phyloP scores from a whole-genome alignment of 2,329 filamentous ascomycete species.

The Trichoderma sp. region DNA sequence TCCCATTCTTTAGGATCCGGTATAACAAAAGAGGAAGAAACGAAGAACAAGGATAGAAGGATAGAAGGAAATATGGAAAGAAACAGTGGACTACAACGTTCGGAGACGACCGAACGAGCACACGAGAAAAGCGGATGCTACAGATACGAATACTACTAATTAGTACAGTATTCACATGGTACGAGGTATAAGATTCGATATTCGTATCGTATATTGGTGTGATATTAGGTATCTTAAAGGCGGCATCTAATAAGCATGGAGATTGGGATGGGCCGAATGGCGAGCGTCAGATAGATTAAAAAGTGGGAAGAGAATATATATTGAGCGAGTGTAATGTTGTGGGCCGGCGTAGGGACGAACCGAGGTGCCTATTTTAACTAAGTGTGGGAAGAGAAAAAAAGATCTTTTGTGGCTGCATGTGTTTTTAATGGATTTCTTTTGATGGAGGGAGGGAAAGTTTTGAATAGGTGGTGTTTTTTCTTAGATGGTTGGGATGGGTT shows the following conservation, averaged over 20 bases:
- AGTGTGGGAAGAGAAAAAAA: not conserved
- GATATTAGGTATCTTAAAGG: not conserved
- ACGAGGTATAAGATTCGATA: not conserved
- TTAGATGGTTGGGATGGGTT: not conserved
- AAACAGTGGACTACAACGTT: not conserved
- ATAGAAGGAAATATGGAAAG: not conserved
- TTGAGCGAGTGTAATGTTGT: not conserved
- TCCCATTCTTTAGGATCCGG: not conserved
- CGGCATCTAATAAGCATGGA: not conserved
- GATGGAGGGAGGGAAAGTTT: not conserved
- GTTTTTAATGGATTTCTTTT: too few relatives aligned
- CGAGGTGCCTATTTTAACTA: not conserved
- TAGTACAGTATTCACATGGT: too few relatives aligned
- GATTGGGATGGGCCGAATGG: constrained; percentile 7
- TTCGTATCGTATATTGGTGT: not conserved
- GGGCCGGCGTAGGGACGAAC: not conserved
- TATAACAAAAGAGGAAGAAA: not conserved
- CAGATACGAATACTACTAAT: not conserved
- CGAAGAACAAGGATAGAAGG: not conserved
- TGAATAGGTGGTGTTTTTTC: not conserved
- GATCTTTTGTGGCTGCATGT: not conserved
- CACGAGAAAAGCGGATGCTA: not conserved
- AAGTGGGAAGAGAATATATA: not conserved
- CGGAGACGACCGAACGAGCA: not conserved
- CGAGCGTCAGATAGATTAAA: constrained; percentile 16